phyloP scores from a whole-genome alignment of 352 stramenopile species.

The Phytophthora citricola region DNA sequence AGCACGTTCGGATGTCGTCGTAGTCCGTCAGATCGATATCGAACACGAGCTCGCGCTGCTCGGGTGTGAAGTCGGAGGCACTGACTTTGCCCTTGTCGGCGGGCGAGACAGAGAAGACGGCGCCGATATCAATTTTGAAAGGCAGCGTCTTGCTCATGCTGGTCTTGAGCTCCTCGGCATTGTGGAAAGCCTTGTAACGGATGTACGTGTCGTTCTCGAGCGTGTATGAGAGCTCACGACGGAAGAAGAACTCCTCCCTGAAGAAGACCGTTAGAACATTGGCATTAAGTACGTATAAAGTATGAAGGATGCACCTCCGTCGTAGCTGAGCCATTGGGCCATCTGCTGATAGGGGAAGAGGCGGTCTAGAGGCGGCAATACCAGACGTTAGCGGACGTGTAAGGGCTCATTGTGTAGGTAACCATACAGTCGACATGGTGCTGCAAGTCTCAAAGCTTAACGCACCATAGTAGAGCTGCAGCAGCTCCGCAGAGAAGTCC shows the following conservation, averaged over 20 bases:
- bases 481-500: constrained; percentile 84
- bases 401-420: constrained; percentile 1
- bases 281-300: neutral
- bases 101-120: constrained; percentile 93
- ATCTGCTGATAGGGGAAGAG: constrained; percentile 91
- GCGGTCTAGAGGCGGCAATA: constrained; percentile 52
- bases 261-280: constrained; percentile 1
- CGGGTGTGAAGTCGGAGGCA: constrained; percentile 87
- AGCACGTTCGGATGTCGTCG: constrained; percentile 98
- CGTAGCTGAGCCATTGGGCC: constrained; percentile 84
- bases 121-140: constrained; percentile 99
- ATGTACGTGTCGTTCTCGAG: constrained; percentile 99
- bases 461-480: constrained; percentile 90
- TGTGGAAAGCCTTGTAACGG: constrained; percentile 96
- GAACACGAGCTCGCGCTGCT: constrained; percentile 98
- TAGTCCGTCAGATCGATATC: constrained; percentile 99
- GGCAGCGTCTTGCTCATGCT: constrained; percentile 94
- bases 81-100: constrained; percentile 90
- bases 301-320: constrained; percentile 50
- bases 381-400: neutral
- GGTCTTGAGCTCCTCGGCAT: constrained; percentile 84
- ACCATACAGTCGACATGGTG: neutral
- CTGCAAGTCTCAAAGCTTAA: neutral
- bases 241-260: constrained; percentile 86
- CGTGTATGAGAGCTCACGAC: constrained; percentile 98